phyloP scores from a whole-genome alignment of 2,329 filamentous ascomycete genomes.

The Penicillium sp. region DNA sequence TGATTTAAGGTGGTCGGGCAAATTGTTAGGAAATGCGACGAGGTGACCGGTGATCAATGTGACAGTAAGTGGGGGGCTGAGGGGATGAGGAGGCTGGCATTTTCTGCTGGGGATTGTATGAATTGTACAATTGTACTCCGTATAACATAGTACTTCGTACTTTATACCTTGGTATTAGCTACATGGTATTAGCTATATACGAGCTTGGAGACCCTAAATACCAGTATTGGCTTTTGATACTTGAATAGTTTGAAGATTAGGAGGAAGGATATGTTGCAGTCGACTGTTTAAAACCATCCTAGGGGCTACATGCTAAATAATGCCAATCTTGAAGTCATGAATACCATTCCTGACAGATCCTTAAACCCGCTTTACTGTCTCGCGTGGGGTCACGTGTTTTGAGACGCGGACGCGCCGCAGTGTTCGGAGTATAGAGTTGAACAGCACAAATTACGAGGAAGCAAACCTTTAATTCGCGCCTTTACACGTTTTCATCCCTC shows the following conservation, averaged over 20 bases:
- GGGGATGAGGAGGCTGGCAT: not conserved
- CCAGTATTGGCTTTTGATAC: not conserved
- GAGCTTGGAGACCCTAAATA: not conserved
- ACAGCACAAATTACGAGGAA: not conserved
- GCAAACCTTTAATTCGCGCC: not conserved
- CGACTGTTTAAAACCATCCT: not conserved
- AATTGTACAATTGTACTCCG: no score
- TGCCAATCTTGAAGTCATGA: not conserved
- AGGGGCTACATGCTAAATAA: not conserved
- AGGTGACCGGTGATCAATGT: not conserved
- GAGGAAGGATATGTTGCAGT: not conserved
- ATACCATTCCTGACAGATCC: slow-evolving; percentile 7
- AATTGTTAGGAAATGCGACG: slow-evolving; percentile 4
- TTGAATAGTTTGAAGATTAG: not conserved
- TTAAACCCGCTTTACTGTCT: slow-evolving; percentile 4
- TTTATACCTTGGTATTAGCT: not conserved
- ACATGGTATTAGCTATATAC: not conserved
- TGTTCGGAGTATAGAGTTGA: not conserved
- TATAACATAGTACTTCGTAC: not conserved
- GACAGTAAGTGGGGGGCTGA: slow-evolving; percentile 1
- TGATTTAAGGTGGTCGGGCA: not conserved
- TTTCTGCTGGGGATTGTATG: slow-evolving; percentile 1
- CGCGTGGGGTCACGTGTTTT: slow-evolving; percentile 8
- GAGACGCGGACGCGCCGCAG: slow-evolving; percentile 7
- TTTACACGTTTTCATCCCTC: not conserved